phyloP scores from a whole-genome alignment of 495 filamentous ascomycete genomes.

The Penicillium coprophilum region DNA sequence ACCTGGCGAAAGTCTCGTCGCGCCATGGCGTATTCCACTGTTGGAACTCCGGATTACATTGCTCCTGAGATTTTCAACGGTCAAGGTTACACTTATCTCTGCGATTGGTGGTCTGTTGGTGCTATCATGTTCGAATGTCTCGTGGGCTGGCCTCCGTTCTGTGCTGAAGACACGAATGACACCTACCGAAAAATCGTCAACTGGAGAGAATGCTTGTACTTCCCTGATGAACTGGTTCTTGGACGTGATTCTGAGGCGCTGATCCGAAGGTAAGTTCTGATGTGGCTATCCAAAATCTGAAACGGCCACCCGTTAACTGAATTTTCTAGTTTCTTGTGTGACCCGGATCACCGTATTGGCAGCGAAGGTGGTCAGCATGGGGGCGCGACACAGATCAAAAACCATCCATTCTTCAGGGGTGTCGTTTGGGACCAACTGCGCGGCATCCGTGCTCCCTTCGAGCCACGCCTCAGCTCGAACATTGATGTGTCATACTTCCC shows the following conservation, averaged over 20 bases:
- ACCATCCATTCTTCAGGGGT: conserved; percentile 91
- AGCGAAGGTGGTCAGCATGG: conserved; percentile 67
- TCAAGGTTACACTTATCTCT: conserved; percentile 91
- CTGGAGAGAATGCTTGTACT: conserved; percentile 93
- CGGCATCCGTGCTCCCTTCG: conserved; percentile 90
- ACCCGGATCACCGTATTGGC: conserved; percentile 80
- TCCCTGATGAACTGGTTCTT: conserved; percentile 90
- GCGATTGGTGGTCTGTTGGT: conserved; percentile 98
- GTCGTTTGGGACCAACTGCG: conserved; percentile 92
- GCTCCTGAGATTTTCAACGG: conserved; percentile 97
- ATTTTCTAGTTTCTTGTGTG: conserved; percentile 78
- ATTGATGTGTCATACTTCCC: conserved; percentile 99
- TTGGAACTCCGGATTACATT: conserved; percentile 98
- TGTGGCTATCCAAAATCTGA: background rate
- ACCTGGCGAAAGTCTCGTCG: conserved; percentile 96
- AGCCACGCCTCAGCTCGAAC: conserved; percentile 85
- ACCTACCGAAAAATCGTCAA: conserved; percentile 99
- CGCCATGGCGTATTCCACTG: conserved; percentile 95
- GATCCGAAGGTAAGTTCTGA: conserved; percentile 67
- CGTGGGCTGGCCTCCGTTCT: conserved; percentile 99
- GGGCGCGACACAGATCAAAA: conserved; percentile 84
- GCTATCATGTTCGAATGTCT: conserved; percentile 99
- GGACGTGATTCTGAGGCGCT: conserved; percentile 83
- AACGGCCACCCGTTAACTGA: conserved; percentile 17
- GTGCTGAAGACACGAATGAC: conserved; percentile 93